A percentile compares a stretch with the other conserved stretches of the same genome.
phyloP scores from a whole-genome alignment of 2,329 filamentous ascomycete species.

The Epichloe festucae region DNA sequence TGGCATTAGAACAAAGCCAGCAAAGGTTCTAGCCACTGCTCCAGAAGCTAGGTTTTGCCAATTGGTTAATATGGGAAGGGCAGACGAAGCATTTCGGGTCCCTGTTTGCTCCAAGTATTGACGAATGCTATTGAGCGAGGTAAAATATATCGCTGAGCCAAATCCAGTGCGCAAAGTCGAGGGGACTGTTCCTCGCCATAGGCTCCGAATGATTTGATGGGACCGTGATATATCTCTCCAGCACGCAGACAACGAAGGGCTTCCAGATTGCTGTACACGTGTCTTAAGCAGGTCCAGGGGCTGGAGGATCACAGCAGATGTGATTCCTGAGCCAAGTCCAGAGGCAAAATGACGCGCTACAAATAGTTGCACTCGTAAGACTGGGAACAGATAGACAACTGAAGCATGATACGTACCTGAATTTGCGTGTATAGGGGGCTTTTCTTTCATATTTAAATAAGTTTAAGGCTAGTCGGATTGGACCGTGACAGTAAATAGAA shows the following conservation, averaged over 20 bases:
- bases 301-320: slow-evolving; percentile 82
- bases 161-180: slow-evolving; percentile 89
- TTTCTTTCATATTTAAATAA: slow-evolving; percentile 5
- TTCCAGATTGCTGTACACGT: slow-evolving; percentile 76
- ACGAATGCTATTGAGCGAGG: slow-evolving; percentile 72
- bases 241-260: slow-evolving; percentile 43
- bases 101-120: slow-evolving; percentile 36
- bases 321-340: slow-evolving; percentile 74
- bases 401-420: slow-evolving; percentile 5
- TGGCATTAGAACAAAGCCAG: slow-evolving; percentile 88
- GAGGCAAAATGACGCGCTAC: slow-evolving; percentile 76
- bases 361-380: neutral
- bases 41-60: slow-evolving; percentile 77
- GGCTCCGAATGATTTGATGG: slow-evolving; percentile 48
- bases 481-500: no score
- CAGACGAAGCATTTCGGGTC: slow-evolving; percentile 41
- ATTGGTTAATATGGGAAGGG: slow-evolving; percentile 70
- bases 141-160: slow-evolving; percentile 90
- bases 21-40: slow-evolving; percentile 69
- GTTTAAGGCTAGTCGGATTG: no score
- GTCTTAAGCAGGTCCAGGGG: slow-evolving; percentile 95
- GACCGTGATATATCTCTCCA: slow-evolving; percentile 35
- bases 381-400: neutral
- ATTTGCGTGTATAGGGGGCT: slow-evolving; percentile 5
- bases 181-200: slow-evolving; percentile 89